Evolutionary conservation across 2,329 filamentous ascomycete genomes (phyloP), one percentile per base, ranked within the genome.

Genomic region (Colletotrichum cuscutae): DNA sequence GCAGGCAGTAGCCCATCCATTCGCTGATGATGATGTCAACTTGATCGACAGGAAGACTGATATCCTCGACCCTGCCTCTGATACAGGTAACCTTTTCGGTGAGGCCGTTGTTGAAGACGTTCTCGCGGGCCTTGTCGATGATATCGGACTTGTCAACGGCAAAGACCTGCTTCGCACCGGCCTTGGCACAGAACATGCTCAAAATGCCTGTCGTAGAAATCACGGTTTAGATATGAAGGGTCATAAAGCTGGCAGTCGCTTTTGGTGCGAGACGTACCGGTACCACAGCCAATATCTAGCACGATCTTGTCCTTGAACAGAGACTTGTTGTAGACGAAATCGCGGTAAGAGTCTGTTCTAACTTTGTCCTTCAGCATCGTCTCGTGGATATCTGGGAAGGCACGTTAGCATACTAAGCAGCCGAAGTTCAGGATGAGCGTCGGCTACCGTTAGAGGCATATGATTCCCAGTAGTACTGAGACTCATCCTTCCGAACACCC

Each of bases 1-100:
- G 88, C 22, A 98, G 88, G 75, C 92, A 94, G 81, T 98, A 98
- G 35, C 95, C 95, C 95, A 98, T 98, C 95, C 95, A 98, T 82
- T 98, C 95, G 72, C 94, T 97, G 73, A 98, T 92, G 80, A 98
- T 98, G 78, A 98, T 93, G 83, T 98, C 96, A 58, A 98, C 95
- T 79, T 95, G 87, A 66, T 91, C 87, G 8, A 96, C 92, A 1
- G 94, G 95, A 26, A 95, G 88, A 69, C 84, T 87, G 68, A 97
- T 93, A 76, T 98, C 95, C 81, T 98, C 96, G 73, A 98, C 94
- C 79, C 94, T 94, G 49, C 96, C 95, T 75, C 92, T 90, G 61
- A 98, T 86, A 77, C 94, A 95, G 56, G 92, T 95, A 78, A 98
- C 95, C 28, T 88, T 87, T 77, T 92, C 87, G 30, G 90, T 88